Conservation (phyloP, 1,284 basidiomycete species). For the Kalmanozyma brasiliensis region DNA sequence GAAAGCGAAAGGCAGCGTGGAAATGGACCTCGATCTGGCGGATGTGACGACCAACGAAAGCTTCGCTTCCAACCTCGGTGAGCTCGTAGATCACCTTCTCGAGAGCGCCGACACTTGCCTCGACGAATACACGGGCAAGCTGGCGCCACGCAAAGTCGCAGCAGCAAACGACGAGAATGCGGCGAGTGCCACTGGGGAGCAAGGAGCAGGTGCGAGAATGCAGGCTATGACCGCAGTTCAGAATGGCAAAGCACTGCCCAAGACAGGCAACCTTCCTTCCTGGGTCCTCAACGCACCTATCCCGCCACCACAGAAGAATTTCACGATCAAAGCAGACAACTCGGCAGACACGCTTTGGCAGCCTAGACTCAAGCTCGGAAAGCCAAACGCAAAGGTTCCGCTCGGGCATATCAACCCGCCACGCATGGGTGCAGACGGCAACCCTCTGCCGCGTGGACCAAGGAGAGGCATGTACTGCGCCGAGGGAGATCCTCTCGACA, state of each 20-base stretch:
- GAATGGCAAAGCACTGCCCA: slow-evolving; percentile 42
- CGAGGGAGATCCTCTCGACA: slow-evolving; percentile 62
- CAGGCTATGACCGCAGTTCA: slow-evolving; percentile 32
- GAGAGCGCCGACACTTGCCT: slow-evolving; percentile 85
- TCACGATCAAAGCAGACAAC: slow-evolving; percentile 63
- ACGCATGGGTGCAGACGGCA: slow-evolving; percentile 16
- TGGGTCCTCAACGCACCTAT: slow-evolving; percentile 61
- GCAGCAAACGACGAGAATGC: slow-evolving; percentile 5
- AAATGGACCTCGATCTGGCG: slow-evolving; percentile 14
- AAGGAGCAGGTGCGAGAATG: slow-evolving; percentile 1
- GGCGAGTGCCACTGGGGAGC: not conserved
- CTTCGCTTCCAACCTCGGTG: slow-evolving; percentile 81
- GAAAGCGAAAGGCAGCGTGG: slow-evolving; percentile 16
- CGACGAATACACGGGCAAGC: slow-evolving; percentile 80
- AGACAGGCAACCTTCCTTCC: slow-evolving; percentile 51
- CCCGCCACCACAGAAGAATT: slow-evolving; percentile 59
- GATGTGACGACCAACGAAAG: slow-evolving; percentile 73
- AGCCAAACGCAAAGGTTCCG: slow-evolving; percentile 62
- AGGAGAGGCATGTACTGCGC: slow-evolving; percentile 63
- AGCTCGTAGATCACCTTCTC: slow-evolving; percentile 83
- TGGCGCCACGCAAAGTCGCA: slow-evolving; percentile 71
- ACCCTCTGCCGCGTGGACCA: slow-evolving; percentile 25
- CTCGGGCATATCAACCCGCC: slow-evolving; percentile 38
- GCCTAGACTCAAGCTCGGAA: slow-evolving; percentile 55
- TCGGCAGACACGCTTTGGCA: slow-evolving; percentile 47